Evolutionary conservation across 1,139 yeast genomes (phyloP).

Genomic region (Blastobotrys petasosporus): DNA sequence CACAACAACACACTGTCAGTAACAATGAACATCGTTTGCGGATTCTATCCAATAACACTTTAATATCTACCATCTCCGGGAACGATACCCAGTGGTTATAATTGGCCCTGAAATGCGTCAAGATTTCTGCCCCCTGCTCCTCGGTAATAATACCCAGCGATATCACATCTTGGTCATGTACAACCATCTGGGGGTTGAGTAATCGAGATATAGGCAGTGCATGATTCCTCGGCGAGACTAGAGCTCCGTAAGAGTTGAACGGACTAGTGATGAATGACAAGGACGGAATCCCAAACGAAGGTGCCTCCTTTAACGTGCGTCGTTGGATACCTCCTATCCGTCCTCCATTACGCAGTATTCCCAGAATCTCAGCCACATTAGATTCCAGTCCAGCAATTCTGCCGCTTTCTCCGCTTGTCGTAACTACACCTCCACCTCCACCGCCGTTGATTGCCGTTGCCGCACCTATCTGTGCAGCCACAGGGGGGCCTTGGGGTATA

Average conservation of each 20-base stretch:
- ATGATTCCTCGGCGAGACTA: slow-evolving; percentile 31
- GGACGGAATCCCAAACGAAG: slow-evolving; percentile 40
- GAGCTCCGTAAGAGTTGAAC: slow-evolving; percentile 41
- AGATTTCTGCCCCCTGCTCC: slow-evolving; percentile 44
- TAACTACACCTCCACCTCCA: slow-evolving; percentile 11
- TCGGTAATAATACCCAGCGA: slow-evolving; percentile 46
- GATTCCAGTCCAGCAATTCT: slow-evolving; percentile 12
- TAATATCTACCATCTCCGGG: slow-evolving; percentile 50
- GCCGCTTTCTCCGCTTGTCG: slow-evolving; percentile 17
- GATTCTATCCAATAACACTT: slow-evolving; percentile 47
- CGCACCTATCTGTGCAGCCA: slow-evolving; percentile 25
- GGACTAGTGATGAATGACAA: slow-evolving; percentile 46
- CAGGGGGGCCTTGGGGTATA: slow-evolving; percentile 10
- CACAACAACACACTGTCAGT: slow-evolving; percentile 58
- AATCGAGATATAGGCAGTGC: slow-evolving; percentile 45
- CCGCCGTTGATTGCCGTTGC: slow-evolving; percentile 10
- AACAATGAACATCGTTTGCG: slow-evolving; percentile 53
- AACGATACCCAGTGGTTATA: slow-evolving; percentile 78
- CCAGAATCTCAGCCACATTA: slow-evolving; percentile 26
- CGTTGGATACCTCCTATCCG: slow-evolving; percentile 9
- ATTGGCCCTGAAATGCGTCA: slow-evolving; percentile 56
- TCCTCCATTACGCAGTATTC: slow-evolving; percentile 14
- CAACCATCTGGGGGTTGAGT: slow-evolving; percentile 33
- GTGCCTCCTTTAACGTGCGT: slow-evolving; percentile 23
- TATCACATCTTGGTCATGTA: slow-evolving; percentile 41